Percentiles rank a stretch among this genome's conserved stretches.
Conservation (phyloP, 306 rosid genomes). For the Quercus parvula region DNA sequence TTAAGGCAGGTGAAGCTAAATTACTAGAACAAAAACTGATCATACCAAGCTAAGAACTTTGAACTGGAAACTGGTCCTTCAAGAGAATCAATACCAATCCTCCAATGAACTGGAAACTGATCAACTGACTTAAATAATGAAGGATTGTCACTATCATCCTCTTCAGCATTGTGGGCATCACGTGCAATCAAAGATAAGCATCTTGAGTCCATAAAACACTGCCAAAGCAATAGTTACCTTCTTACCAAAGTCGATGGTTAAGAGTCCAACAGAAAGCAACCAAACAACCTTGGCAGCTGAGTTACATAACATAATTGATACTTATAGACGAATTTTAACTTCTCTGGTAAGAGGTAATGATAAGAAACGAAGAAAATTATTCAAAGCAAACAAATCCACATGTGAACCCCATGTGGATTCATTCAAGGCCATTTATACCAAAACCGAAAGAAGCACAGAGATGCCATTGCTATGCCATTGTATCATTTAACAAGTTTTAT, state of each 20-base stretch:
- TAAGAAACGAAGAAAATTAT: too few relatives aligned
- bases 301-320: too few relatives aligned
- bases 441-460: too few relatives aligned
- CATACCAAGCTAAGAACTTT: slow-evolving; percentile 56
- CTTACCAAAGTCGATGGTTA: slow-evolving; percentile 65
- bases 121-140: slow-evolving; percentile 38
- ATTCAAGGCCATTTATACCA: too few relatives aligned
- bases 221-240: slow-evolving; percentile 56
- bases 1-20: slow-evolving; percentile 35
- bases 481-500: too few relatives aligned
- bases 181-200: slow-evolving; percentile 52
- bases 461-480: too few relatives aligned
- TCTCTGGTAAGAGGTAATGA: too few relatives aligned
- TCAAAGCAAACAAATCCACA: too few relatives aligned
- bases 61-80: slow-evolving; percentile 30
- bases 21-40: slow-evolving; percentile 50
- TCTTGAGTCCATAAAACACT: slow-evolving; percentile 54
- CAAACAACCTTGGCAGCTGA: too few relatives aligned
- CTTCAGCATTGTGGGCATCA: slow-evolving; percentile 37
- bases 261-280: slow-evolving; percentile 72
- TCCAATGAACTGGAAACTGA: slow-evolving; percentile 46
- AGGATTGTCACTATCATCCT: slow-evolving; percentile 51
- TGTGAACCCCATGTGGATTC: too few relatives aligned
- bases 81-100: slow-evolving; percentile 33
- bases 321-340: too few relatives aligned